phyloP scores from a whole-genome alignment of 1,139 yeast species.

The Casaregolazyma suthepensis region DNA sequence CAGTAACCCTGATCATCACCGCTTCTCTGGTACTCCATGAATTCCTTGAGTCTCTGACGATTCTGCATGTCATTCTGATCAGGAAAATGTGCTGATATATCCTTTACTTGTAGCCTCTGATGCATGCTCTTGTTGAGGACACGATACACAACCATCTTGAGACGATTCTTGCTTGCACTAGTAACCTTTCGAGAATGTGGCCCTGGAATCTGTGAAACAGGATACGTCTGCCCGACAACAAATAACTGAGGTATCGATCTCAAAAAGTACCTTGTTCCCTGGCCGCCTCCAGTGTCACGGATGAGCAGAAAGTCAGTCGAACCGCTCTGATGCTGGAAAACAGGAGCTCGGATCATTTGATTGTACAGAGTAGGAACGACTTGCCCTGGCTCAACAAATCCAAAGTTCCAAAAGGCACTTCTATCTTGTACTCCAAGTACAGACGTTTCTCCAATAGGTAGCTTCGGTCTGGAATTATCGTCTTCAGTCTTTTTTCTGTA shows the following conservation, averaged over 20 bases:
- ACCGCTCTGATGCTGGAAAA: slow-evolving; percentile 75
- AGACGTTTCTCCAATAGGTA: slow-evolving; percentile 90
- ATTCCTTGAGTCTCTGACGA: slow-evolving; percentile 90
- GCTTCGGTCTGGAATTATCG: slow-evolving; percentile 81
- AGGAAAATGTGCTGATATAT: slow-evolving; percentile 88
- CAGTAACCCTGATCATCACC: slow-evolving; percentile 96
- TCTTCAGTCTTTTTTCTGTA: slow-evolving; percentile 79
- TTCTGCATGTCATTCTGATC: slow-evolving; percentile 98
- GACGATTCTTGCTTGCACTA: slow-evolving; percentile 81
- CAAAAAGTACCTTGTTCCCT: slow-evolving; percentile 49
- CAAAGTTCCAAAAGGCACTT: slow-evolving; percentile 98
- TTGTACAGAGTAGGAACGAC: slow-evolving; percentile 91
- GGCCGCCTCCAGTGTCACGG: slow-evolving; percentile 66
- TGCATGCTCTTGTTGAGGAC: slow-evolving; percentile 72
- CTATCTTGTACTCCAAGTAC: slow-evolving; percentile 92
- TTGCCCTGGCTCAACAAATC: slow-evolving; percentile 91
- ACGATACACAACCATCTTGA: slow-evolving; percentile 90
- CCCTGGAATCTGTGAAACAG: slow-evolving; percentile 93
- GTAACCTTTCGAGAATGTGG: slow-evolving; percentile 97
- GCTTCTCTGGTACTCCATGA: slow-evolving; percentile 93
- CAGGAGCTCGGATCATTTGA: slow-evolving; percentile 87
- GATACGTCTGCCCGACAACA: slow-evolving; percentile 88
- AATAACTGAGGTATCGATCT: slow-evolving; percentile 67
- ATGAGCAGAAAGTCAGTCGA: slow-evolving; percentile 78
- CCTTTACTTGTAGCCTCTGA: slow-evolving; percentile 76